These are phyloP conservation scores for Sicyos edulis DNA, from an alignment of 306 rosid genomes.

Conservation along the genomic window DNA sequence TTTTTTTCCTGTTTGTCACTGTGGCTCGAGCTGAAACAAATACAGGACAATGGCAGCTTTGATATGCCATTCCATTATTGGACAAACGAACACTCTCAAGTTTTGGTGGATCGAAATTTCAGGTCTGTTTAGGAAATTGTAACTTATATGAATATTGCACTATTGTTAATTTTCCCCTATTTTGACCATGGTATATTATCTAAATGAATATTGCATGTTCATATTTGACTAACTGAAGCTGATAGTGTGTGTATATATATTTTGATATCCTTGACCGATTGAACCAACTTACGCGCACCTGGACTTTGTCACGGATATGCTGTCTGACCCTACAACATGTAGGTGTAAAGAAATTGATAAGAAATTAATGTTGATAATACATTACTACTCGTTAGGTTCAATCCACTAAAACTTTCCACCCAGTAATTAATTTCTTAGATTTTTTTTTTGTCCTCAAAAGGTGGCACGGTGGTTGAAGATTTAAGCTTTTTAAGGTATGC, in stretches of 20 bases:
- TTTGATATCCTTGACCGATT: too few relatives aligned
- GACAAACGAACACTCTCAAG: neutral
- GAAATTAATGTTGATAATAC: too few relatives aligned
- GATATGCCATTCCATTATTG: slow-evolving; percentile 4
- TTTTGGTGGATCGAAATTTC: neutral
- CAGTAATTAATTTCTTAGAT: too few relatives aligned
- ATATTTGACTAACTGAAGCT: neutral
- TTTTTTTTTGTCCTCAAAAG: too few relatives aligned
- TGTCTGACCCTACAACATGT: too few relatives aligned
- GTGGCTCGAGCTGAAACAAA: neutral
- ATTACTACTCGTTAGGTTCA: too few relatives aligned
- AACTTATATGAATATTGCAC: neutral
- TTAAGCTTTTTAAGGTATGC: too few relatives aligned
- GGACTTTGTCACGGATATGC: too few relatives aligned
- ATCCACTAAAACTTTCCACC: too few relatives aligned
- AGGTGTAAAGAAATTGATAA: too few relatives aligned
- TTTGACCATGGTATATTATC: neutral
- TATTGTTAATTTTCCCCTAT: neutral
- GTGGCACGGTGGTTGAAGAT: too few relatives aligned
- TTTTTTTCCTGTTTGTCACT: neutral
- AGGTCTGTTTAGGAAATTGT: slow-evolving; percentile 11
- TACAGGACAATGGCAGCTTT: neutral
- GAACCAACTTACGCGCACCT: too few relatives aligned
- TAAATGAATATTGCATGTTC: slow-evolving; percentile 9
- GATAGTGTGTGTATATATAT: neutral